phyloP scores from a whole-genome alignment of 1,284 basidiomycete genomes.

The Peniophora sp. region DNA sequence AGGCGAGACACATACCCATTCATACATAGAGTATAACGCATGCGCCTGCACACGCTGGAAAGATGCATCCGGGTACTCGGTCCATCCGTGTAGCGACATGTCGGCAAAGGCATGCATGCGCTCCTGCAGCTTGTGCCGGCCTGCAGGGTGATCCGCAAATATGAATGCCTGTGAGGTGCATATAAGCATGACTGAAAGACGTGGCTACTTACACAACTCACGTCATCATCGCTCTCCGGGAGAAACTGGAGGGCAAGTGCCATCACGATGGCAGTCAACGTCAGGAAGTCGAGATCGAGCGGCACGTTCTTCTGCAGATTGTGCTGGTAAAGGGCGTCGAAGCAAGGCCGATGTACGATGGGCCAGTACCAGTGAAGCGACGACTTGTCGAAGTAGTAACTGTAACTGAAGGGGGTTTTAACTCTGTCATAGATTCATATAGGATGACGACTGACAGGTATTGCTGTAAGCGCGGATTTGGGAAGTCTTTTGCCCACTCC shows the following conservation, averaged over 20 bases:
- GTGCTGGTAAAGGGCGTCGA: constrained; percentile 13
- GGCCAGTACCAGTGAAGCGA: constrained; percentile 15
- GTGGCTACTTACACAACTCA: constrained; percentile 2
- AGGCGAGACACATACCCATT: constrained; percentile 9
- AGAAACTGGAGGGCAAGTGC: constrained; percentile 16
- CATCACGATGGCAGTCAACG: constrained; percentile 14
- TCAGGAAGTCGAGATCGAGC: constrained; percentile 13
- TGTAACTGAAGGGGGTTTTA: no score
- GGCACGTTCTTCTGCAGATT: constrained; percentile 6
- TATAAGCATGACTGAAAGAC: not conserved
- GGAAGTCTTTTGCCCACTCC: constrained; percentile 12
- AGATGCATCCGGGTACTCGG: constrained; percentile 10
- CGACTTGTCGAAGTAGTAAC: constrained; percentile 15
- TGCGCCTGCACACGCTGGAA: constrained; percentile 16
- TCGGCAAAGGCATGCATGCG: constrained; percentile 13
- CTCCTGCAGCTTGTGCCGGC: constrained; percentile 12
- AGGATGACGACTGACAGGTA: no score
- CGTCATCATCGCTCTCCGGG: constrained; percentile 14
- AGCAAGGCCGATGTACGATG: constrained; percentile 14
- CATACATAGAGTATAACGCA: constrained; percentile 13
- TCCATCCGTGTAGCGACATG: constrained; percentile 10
- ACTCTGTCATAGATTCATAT: no score
- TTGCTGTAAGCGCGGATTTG: constrained; percentile 11
- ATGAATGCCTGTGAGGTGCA: constrained; percentile 5
- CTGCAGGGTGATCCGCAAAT: constrained; percentile 13